Base-by-base conservation (phyloP, 805 yeast species). In the Ogataea zsoltii region DNA sequence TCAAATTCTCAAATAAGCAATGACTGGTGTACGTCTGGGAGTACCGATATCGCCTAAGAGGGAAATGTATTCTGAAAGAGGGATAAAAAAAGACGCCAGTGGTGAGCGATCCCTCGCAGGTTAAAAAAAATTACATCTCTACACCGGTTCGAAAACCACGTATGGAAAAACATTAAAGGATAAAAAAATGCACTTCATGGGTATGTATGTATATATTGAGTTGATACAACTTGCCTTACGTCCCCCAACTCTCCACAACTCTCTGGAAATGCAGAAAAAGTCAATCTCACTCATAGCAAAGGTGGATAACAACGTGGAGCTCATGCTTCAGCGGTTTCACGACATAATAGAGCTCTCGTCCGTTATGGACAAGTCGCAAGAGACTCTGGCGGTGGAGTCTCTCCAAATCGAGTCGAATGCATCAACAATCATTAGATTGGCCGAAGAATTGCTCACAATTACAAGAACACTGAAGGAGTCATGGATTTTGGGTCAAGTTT, bases 341-440 rank as follows among this genome's bases (percentile, higher is more conserved):
- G 80, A 76, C 44, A 74, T 77, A 25, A 66, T 79, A 38, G 80
- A 76, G 45, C 69, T 76, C 2, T 69, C 79, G 13, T 42, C 58
- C 10, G 63, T 67, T 0, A 51, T 58, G 18, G 65, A 63, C 10
- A 66, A 65, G 34, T 55, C 69, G 2, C 58, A 62, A 29, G 70
- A 64, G 37, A 58, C 66, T 0, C 63, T 65, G 29, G 75, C 82
- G 0, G 75, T 77, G n/a, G 83, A 79, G 50, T 71, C 79, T 28
- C 62, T 80, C 15, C 79, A 79, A 14, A 75, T 80, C 19, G 83
- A 79, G 53, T 68, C 78, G 16, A 76, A 77, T 51, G 72, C 82
- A 0, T 64, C 75, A 43, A 68, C 74, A 1, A 77, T 79, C 2
- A 70, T 79, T 9, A 62, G 82, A 42, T 63, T 78, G 13, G 72